Percentiles rank a stretch among this genome's conserved stretches.
Evolutionary conservation across 192 early-diverging fungal species (phyloP).

Genomic region (Dissophora globulifera): DNA sequence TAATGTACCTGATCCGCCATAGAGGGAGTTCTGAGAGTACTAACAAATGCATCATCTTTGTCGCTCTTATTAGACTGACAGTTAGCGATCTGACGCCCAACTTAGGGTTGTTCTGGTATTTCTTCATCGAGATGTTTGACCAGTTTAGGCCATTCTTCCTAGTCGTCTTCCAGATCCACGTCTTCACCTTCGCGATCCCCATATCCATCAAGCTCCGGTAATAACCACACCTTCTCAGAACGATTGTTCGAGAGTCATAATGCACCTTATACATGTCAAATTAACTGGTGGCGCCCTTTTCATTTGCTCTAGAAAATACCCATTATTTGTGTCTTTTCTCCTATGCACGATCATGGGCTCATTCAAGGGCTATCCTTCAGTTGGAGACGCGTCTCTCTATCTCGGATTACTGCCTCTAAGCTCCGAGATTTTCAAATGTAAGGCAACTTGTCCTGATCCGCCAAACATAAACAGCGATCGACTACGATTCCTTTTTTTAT

Average conservation of each 20-base stretch:
- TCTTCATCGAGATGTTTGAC: slow-evolving; percentile 99
- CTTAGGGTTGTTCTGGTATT: slow-evolving; percentile 98
- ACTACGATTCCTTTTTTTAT: too few relatives aligned
- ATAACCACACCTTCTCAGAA: slow-evolving; percentile 5
- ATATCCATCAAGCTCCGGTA: slow-evolving; percentile 83
- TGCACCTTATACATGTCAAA: too few relatives aligned
- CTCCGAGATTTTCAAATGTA: slow-evolving; percentile 91
- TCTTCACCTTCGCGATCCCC: slow-evolving; percentile 88
- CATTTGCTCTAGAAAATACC: slow-evolving; percentile 66
- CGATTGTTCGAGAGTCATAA: too few relatives aligned
- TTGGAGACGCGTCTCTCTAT: slow-evolving; percentile 87
- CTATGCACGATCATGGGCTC: slow-evolving; percentile 81
- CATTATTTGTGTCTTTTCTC: slow-evolving; percentile 80
- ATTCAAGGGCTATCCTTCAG: slow-evolving; percentile 94
- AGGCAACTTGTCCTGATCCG: too few relatives aligned
- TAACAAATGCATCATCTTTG: neutral
- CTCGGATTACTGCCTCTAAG: slow-evolving; percentile 83
- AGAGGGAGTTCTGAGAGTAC: too few relatives aligned
- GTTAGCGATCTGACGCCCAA: slow-evolving; percentile 95
- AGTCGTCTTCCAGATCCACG: slow-evolving; percentile 93
- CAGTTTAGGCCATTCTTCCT: slow-evolving; percentile 96
- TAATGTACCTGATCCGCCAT: too few relatives aligned
- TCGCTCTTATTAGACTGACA: slow-evolving; percentile 59
- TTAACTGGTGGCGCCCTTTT: too few relatives aligned
- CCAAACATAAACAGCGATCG: too few relatives aligned